Evolutionary conservation across 345 rosid genomes (phyloP), one percentile per base, ranked within the genome.

Genomic region (Salix udensis): DNA sequence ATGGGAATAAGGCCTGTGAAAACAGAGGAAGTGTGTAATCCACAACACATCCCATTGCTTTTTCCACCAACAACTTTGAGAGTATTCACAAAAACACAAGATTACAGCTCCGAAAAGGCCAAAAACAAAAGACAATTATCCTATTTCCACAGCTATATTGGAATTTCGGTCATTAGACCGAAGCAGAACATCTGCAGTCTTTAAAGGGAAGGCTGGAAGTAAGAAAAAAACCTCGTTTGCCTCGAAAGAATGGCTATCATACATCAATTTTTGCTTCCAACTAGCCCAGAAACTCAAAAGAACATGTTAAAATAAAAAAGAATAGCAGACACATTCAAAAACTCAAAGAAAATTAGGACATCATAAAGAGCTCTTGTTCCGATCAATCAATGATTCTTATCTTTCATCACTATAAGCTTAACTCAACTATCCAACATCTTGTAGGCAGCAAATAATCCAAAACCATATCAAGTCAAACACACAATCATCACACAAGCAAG

Each of bases 251-350:
- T 58, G 48, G 52, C 28, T 50, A 44, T 46, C 36, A 36, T 52
- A 24, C 7, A 34, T n/a, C 26, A 42, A 52, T 21, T 36, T 67
- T 68, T 11, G 26, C n/a, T 68, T 77, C 64, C 65, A 77, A 50
- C 28, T 6, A 44, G 72, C 18, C 58, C 26, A 55, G 75, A 74
- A 75, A 82, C n/a, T 24, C 24, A 7, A 34, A 31, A 31, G 67
- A 42, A 46, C 42, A 19, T 39, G 67, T 36, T 36, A 12, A 39
- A 12, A 72, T 26, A 26, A 50, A 39, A 65, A 50, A 48, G 34
- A 16, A 61, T 16, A 21, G 15, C 23, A 58, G 23, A 30, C n/a
- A 26, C 14, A 55, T n/a, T 24, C 39, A 37, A 68, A 40, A 24
- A 36, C 55, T 46, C 37, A 5, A 40, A 24, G 28, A 30, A 62